phyloP scores from a whole-genome alignment of 2,329 filamentous ascomycete genomes.

The Diplodia mutila region DNA sequence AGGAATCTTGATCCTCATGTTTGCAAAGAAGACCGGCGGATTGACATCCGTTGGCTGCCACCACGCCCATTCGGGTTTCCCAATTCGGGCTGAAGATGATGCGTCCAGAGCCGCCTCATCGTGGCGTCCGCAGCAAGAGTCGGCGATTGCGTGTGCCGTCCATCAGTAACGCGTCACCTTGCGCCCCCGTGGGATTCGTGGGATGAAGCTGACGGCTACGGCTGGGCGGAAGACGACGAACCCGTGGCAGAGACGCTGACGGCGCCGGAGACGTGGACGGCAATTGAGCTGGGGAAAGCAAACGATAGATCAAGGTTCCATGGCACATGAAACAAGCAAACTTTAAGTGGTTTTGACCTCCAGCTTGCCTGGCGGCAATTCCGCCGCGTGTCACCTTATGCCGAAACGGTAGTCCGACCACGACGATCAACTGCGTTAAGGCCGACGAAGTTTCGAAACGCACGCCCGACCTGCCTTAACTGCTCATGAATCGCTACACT shows the following conservation, averaged over 20 bases:
- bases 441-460: conserved; percentile 15
- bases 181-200: background rate
- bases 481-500: background rate
- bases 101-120: background rate
- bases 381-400: background rate
- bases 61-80: background rate
- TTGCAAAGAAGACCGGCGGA: background rate
- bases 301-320: background rate
- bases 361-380: background rate
- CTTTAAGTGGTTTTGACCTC: background rate
- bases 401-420: conserved; percentile 1
- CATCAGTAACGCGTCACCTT: background rate
- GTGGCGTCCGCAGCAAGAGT: background rate
- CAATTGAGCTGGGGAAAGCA: background rate
- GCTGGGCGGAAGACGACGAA: too few species aligned
- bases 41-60: too few species aligned
- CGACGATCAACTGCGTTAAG: conserved; percentile 1
- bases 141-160: background rate
- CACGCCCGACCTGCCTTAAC: background rate
- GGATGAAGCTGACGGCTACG: background rate
- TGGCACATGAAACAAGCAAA: background rate
- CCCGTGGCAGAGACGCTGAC: too few species aligned
- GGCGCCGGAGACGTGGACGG: background rate
- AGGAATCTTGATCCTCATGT: background rate
- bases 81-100: background rate